Evolutionary conservation across 2,329 filamentous ascomycete genomes (phyloP).

Genomic region (Verticillium klebahnii): DNA sequence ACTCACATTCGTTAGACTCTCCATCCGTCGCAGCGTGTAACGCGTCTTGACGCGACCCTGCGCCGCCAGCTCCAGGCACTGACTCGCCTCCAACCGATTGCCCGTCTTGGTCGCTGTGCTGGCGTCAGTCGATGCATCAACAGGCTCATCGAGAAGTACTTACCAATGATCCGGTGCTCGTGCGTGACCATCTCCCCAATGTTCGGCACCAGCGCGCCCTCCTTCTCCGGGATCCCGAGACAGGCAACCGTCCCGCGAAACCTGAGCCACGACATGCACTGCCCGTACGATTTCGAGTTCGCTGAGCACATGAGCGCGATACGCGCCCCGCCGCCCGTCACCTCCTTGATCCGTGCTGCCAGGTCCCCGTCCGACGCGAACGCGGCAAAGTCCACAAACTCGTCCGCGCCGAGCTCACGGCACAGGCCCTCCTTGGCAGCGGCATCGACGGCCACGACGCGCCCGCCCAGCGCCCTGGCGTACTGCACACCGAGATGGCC

Average conservation of each 20-base stretch:
- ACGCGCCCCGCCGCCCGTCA: conserved; percentile 14
- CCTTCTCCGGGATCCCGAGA: conserved; percentile 18
- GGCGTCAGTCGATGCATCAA: background rate
- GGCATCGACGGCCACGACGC: conserved; percentile 21
- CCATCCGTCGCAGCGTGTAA: conserved; percentile 10
- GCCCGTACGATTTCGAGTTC: conserved; percentile 15
- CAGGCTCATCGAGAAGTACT: background rate
- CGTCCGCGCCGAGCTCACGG: conserved; percentile 18
- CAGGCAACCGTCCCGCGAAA: conserved; percentile 23
- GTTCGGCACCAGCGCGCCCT: conserved; percentile 3
- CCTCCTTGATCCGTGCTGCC: conserved; percentile 5
- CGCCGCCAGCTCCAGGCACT: conserved; percentile 11
- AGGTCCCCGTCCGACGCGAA: conserved; percentile 8
- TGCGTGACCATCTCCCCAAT: conserved; percentile 7
- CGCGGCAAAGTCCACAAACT: conserved; percentile 19
- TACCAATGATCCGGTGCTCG: conserved; percentile 12
- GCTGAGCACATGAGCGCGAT: conserved; percentile 18
- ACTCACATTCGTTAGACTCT: conserved; percentile 9
- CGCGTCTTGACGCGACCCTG: conserved; percentile 10
- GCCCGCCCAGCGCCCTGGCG: conserved; percentile 21
- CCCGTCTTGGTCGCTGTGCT: conserved; percentile 9
- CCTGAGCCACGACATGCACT: conserved; percentile 17
- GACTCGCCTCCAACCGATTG: conserved; percentile 10
- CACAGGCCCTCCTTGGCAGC: conserved; percentile 19
- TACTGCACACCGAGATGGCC: conserved; percentile 23